Evolutionary conservation across 768 basidiomycete species (phyloP).

Genomic region (Hericium erinaceus): DNA sequence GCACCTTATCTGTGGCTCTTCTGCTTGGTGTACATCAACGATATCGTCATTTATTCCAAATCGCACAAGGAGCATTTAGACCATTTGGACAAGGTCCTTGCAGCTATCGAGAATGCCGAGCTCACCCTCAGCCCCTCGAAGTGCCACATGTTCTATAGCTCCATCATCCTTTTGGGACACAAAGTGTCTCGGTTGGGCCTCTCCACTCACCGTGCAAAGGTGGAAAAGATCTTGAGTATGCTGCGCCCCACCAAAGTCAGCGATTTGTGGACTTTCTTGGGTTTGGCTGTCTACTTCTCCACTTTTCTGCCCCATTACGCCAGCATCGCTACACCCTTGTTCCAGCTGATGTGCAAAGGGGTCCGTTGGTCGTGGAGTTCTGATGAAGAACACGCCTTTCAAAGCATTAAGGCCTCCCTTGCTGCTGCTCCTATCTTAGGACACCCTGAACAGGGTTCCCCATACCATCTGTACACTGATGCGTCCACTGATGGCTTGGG

Average conservation of each 20-base stretch:
- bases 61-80: constrained; percentile 3
- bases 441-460: no score
- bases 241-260: constrained; percentile 9
- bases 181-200: constrained; percentile 24
- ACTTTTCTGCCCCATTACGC: constrained; percentile 28
- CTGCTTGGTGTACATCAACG: constrained; percentile 4
- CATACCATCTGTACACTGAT: constrained; percentile 27
- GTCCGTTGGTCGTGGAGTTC: constrained; percentile 16
- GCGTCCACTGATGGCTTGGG: constrained; percentile 17
- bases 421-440: no score
- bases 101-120: constrained; percentile 15
- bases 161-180: constrained; percentile 23
- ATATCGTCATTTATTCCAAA: constrained; percentile 8
- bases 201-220: constrained; percentile 29
- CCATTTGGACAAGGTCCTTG: constrained; percentile 23
- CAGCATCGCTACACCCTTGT: constrained; percentile 24
- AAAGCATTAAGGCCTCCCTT: constrained; percentile 21
- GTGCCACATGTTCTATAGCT: constrained; percentile 18
- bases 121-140: constrained; percentile 21
- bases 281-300: constrained; percentile 18
- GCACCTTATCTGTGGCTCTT: no score
- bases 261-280: constrained; percentile 16
- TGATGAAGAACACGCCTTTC: constrained; percentile 20
- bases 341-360: constrained; percentile 24
- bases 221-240: constrained; percentile 24